A percentile compares a stretch with the other conserved stretches of the same genome.
Evolutionary conservation across 352 stramenopile genomes (phyloP).

Genomic region (Proteromonas lacertae): DNA sequence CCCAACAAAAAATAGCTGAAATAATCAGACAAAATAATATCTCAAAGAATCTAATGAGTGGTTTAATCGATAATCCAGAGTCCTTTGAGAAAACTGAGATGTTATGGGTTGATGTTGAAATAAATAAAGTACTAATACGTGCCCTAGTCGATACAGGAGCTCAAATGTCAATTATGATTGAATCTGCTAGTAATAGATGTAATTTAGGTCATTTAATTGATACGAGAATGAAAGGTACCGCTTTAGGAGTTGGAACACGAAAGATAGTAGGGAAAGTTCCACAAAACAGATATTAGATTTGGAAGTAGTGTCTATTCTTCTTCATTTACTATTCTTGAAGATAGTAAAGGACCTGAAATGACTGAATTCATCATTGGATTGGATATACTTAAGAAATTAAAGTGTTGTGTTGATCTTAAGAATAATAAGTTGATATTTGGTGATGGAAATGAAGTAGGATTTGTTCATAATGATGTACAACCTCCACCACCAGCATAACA

Average conservation of each 20-base stretch:
- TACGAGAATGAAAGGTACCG: neutral
- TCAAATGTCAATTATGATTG: neutral
- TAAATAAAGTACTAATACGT: neutral
- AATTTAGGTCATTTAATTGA: neutral
- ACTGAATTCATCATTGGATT: neutral
- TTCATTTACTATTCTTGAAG: neutral
- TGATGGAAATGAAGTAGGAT: neutral
- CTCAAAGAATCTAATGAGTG: no score
- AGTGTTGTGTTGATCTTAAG: neutral
- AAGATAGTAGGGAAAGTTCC: neutral
- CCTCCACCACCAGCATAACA: no score
- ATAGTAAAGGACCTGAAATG: neutral
- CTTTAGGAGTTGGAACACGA: neutral
- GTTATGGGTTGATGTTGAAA: no score
- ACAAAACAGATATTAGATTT: no score
- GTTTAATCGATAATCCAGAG: no score
- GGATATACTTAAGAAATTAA: constrained; percentile 1
- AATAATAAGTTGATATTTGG: neutral
- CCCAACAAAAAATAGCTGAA: no score
- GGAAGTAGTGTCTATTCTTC: neutral
- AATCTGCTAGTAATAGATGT: neutral
- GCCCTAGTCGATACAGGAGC: constrained; percentile 1
- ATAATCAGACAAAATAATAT: no score
- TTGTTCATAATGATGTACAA: no score
- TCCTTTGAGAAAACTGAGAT: no score